phyloP scores from a whole-genome alignment of 148 eudicot genomes.

The Agrostemma githago region DNA sequence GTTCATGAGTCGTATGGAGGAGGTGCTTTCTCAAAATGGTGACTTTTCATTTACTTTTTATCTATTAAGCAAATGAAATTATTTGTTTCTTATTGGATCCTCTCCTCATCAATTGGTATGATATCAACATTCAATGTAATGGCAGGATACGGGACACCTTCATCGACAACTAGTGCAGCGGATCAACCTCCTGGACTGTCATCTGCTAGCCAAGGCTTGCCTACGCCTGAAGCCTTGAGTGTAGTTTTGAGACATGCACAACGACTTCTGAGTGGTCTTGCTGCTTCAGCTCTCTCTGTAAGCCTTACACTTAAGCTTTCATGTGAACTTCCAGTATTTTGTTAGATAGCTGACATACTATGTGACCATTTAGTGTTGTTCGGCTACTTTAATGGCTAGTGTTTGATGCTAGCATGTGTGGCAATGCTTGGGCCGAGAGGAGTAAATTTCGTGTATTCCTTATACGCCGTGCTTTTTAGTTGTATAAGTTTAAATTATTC shows the following conservation, averaged over 20 bases:
- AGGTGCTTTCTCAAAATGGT: slow-evolving; percentile 73
- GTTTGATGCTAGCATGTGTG: neutral
- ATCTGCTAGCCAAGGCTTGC: slow-evolving; percentile 50
- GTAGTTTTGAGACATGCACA: slow-evolving; percentile 63
- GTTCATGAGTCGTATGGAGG: slow-evolving; percentile 85
- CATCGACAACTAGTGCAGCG: slow-evolving; percentile 33
- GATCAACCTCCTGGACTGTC: slow-evolving; percentile 42
- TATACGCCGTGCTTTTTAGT: neutral
- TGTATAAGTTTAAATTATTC: neutral
- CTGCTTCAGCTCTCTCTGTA: slow-evolving; percentile 72
- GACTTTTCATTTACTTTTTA: slow-evolving; percentile 3
- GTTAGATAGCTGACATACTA: neutral
- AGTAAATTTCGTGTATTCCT: neutral
- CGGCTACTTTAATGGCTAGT: neutral
- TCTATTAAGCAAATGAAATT: neutral
- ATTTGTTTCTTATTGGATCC: neutral
- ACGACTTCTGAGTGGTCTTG: slow-evolving; percentile 58
- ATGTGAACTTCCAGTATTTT: neutral
- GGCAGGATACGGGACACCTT: slow-evolving; percentile 50
- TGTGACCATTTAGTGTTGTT: neutral
- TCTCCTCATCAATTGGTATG: neutral
- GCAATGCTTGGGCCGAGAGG: neutral
- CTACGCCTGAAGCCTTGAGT: slow-evolving; percentile 66
- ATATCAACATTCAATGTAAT: neutral
- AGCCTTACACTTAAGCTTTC: slow-evolving; percentile 17